Base-by-base conservation (phyloP, 192 early-diverging fungal species). In the Coemansia sp. region DNA sequence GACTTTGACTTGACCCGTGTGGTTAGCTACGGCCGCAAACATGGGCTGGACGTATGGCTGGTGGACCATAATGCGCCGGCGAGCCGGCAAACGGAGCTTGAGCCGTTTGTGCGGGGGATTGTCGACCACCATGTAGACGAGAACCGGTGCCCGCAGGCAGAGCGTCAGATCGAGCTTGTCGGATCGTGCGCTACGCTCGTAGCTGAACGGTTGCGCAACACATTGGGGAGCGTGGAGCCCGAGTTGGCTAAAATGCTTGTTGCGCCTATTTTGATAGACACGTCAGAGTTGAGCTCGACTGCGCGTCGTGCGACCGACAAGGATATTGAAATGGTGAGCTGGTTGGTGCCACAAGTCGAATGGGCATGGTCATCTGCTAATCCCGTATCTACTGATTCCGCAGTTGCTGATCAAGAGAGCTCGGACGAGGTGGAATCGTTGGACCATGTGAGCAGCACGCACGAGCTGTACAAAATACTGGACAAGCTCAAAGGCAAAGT, bases 71-170 rank as follows among this genome's bases (percentile, higher is more conserved):
- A 73, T 51, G 66, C 74, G 13, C 81, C 81, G 54, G 49, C 68
- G 6, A 66, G 64, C 52, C 47, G 73, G 2, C 74, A 78, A 45
- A 4, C 20, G 12, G 56, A 61, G 22, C 54, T 82, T 20, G 71
- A 67, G 52, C 65, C 64, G 3, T 65, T 59, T 49, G 81, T 82
- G 50, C 35, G 57, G 0, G 81, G 75, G 6, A 75, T 82, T 13
- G 61, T 82, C 23, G 81, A 82, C 61, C 81, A 82, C 54, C 81
- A 82, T 48, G 54, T 58, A 4, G 81, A 82, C 43, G 75, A 82
- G 22, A 61, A 63, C 12, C 68, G 57, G 23, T 71, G 68, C 51
- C 23, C 8, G 5, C 51, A 14, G 0, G 74, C 74, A 48, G 47
- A 35, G 54, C 49, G 75, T 1, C 63, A 71, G 19, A 64, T 82